Evolutionary conservation across 2,329 filamentous ascomycete species (phyloP).

Genomic region (Lecanoromycetidae sp.): DNA sequence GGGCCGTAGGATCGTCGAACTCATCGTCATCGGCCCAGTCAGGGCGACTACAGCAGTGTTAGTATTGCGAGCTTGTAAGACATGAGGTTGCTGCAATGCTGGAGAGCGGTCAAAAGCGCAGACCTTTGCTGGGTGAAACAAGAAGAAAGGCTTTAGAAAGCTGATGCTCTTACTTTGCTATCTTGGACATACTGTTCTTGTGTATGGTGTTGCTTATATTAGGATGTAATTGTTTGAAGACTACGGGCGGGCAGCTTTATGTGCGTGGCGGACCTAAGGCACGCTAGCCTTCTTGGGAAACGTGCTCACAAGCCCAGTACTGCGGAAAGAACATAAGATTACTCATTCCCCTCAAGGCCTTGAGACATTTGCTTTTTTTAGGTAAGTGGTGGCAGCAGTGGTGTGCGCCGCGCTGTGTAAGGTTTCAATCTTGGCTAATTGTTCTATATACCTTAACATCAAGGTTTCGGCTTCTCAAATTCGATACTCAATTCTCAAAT

Average conservation of each 20-base stretch:
- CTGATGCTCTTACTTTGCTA: slow-evolving; percentile 31
- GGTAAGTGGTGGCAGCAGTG: too few relatives aligned
- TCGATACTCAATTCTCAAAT: slow-evolving; percentile 47
- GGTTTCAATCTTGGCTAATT: too few relatives aligned
- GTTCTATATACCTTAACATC: too few relatives aligned
- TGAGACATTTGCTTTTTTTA: too few relatives aligned
- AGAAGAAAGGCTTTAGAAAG: not conserved
- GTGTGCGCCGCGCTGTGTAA: too few relatives aligned
- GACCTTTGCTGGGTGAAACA: not conserved
- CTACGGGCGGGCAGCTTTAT: too few relatives aligned
- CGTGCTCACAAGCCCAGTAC: not conserved
- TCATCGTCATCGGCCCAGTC: slow-evolving; percentile 93
- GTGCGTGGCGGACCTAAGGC: too few relatives aligned
- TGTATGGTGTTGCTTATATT: not conserved
- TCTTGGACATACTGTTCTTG: slow-evolving; percentile 31
- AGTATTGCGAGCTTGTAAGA: not conserved
- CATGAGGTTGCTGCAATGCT: not conserved
- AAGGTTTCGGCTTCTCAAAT: too few relatives aligned
- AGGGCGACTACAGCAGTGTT: slow-evolving; percentile 36
- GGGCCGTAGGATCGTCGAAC: slow-evolving; percentile 68
- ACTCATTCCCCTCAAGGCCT: too few relatives aligned
- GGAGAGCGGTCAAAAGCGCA: not conserved
- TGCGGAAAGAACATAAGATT: not conserved
- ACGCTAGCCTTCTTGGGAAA: too few relatives aligned
- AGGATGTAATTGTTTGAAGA: too few relatives aligned